These are phyloP conservation scores for Neurospora tetraspora DNA, from an alignment of 495 filamentous ascomycete species.

Conservation along the genomic window DNA sequence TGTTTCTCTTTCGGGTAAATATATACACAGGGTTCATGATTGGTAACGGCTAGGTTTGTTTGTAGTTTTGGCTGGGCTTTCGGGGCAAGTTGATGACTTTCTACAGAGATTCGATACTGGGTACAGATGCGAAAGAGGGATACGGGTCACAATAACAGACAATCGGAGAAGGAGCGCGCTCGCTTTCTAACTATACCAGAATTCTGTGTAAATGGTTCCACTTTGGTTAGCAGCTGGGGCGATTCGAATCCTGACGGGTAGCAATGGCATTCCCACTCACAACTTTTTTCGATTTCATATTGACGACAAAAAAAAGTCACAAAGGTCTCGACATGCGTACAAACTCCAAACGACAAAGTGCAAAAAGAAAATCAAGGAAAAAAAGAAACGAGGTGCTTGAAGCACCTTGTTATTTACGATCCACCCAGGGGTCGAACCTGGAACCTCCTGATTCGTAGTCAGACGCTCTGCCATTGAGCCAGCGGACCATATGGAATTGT, in stretches of 20 bases:
- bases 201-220: neutral
- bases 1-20: neutral
- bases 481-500: neutral
- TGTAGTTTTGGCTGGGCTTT: neutral
- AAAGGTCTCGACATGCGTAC: neutral
- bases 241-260: neutral
- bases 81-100: neutral
- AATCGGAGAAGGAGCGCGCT: neutral
- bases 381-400: neutral
- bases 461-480: neutral
- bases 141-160: neutral
- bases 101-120: neutral
- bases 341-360: neutral
- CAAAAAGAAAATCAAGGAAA: neutral
- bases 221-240: neutral
- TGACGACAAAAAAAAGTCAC: neutral
- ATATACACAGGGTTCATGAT: neutral
- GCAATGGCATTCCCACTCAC: neutral
- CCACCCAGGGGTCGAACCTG: neutral
- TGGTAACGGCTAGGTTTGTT: neutral
- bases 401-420: neutral
- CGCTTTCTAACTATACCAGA: neutral
- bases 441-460: neutral
- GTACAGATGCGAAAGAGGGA: neutral
- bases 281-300: neutral